Base-by-base conservation (phyloP, 2,329 filamentous ascomycete genomes). In the Cytospora mali region DNA sequence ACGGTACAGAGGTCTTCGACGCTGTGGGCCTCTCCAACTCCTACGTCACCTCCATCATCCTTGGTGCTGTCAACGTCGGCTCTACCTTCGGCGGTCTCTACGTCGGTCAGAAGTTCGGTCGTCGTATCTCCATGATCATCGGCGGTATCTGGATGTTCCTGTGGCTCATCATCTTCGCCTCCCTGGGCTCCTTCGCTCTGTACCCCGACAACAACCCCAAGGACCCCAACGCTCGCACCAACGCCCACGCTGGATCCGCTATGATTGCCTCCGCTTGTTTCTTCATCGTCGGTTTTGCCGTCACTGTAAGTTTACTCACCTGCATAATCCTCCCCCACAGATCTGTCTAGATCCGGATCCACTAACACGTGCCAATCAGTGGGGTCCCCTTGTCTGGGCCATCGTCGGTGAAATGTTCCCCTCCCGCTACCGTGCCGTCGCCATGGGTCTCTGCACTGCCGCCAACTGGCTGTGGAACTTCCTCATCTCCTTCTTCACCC, bases 191-290 rank as follows among this genome's bases (percentile, higher is more conserved):
- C 48, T 73, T 72, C 31, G 74, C 73, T 10, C 68, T 75, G 57
- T 66, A 61, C 58, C 61, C 64, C 48, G 61, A 66, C 39, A 46
- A 48, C 49, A 69, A 79, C 52, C 81, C 80, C 0, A 73, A 74
- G 6, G 71, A 72, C 39, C 62, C 67, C 27, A 82, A 77, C 67
- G 55, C 63, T 50, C 62, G 49, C 27, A 72, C 74, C 11, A 73
- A 76, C 0, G 33, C 49, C 35, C 25, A 35, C 9, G 80, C 85
- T 14, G 88, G 88, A 13, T 84, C 86, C 6, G 81, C 88, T 64
- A 88, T 92, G 83, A 90, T 92, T 67, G 85, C 89, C 11, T 85
- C 88, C 59, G 86, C 88, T 3, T 90, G 86, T 74, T 84, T 92
- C 78, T 92, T 91, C 75, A 92, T 92, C 61, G 83, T 86, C 55